Conservation (phyloP, 2,329 filamentous ascomycete genomes). For the Piedraia hortae region DNA sequence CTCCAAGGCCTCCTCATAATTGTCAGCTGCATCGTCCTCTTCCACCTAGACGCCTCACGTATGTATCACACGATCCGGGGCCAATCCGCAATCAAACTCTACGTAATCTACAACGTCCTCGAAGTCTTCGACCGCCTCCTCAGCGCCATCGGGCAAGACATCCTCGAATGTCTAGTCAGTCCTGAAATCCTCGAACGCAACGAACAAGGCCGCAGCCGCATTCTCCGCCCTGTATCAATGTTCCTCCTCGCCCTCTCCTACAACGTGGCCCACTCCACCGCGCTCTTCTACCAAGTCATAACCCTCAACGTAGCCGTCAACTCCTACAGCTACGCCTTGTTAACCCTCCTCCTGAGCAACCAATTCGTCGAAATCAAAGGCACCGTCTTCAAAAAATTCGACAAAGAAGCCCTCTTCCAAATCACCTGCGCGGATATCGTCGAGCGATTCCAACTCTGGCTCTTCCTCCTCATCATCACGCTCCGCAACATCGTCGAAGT, state of each 20-base stretch:
- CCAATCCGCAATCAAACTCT: constrained; percentile 90
- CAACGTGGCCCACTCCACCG: constrained; percentile 63
- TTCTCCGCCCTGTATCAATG: constrained; percentile 70
- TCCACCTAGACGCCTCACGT: constrained; percentile 77
- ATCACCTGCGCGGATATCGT: constrained; percentile 90
- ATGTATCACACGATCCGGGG: constrained; percentile 97
- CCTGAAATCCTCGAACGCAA: constrained; percentile 75
- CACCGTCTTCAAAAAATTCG: constrained; percentile 94
- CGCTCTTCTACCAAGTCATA: constrained; percentile 90
- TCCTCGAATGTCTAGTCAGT: constrained; percentile 85
- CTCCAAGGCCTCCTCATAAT: constrained; percentile 75
- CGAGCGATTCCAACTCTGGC: constrained; percentile 88
- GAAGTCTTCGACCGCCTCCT: constrained; percentile 78
- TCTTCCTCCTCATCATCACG: constrained; percentile 90
- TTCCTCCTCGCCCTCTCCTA: constrained; percentile 68
- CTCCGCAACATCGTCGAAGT: constrained; percentile 92
- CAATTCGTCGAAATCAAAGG: constrained; percentile 98
- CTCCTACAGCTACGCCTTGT: constrained; percentile 83
- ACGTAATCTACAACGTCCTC: constrained; percentile 94
- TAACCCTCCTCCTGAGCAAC: constrained; percentile 81
- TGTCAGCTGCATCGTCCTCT: constrained; percentile 56
- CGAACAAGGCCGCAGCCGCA: constrained; percentile 66
- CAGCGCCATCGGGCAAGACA: constrained; percentile 78
- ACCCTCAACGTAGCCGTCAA: constrained; percentile 95
- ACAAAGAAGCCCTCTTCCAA: constrained; percentile 93